These are phyloP conservation scores for Gossypium arboreum DNA, from an alignment of 345 rosid species.

Conservation along the genomic window DNA sequence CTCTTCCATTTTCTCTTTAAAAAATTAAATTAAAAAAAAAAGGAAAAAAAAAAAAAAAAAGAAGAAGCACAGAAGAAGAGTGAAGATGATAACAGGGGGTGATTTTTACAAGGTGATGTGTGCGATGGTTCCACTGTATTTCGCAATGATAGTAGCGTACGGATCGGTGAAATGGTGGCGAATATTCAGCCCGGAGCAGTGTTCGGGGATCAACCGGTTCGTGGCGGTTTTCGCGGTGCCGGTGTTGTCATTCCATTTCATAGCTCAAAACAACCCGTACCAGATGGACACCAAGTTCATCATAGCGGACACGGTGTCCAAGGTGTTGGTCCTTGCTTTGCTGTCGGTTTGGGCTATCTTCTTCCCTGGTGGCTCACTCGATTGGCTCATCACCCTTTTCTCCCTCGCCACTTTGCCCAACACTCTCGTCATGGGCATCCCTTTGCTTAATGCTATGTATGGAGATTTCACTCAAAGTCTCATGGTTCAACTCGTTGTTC, in stretches of 20 bases:
- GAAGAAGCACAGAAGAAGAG: not conserved
- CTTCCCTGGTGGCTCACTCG: conserved; percentile 34
- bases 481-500: conserved; percentile 55
- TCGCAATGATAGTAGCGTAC: conserved; percentile 40
- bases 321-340: conserved; percentile 28
- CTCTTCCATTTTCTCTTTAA: not conserved
- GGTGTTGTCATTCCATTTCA: conserved; percentile 48
- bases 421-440: conserved; percentile 61
- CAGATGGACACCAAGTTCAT: conserved; percentile 48
- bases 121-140: conserved; percentile 44
- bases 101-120: conserved; percentile 55
- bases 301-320: conserved; percentile 42
- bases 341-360: conserved; percentile 29
- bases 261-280: conserved; percentile 45
- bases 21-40: not conserved
- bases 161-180: conserved; percentile 56
- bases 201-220: conserved; percentile 50
- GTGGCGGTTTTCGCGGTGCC: conserved; percentile 52
- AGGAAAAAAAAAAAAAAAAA: no score
- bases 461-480: conserved; percentile 45
- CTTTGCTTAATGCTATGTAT: conserved; percentile 50
- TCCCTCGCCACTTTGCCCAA: conserved; percentile 48
- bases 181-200: conserved; percentile 45
- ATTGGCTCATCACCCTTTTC: conserved; percentile 54
- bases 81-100: conserved; percentile 33